Base-by-base conservation (phyloP, 225 moss, liverwort and hornwort genomes). In the Bryum argenteum region DNA sequence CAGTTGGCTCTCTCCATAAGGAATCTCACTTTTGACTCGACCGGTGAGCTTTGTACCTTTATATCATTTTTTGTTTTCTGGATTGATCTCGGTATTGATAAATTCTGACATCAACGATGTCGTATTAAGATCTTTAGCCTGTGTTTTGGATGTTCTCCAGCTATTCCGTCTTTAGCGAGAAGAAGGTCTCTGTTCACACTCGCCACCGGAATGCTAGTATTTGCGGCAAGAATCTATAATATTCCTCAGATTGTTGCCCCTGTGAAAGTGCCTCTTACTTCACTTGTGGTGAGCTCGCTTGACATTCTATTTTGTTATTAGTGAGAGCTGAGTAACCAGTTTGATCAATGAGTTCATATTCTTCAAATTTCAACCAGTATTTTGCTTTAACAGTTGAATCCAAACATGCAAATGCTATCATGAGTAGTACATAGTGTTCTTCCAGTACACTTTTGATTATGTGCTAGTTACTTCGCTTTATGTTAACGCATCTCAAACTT, bases 201-300 rank as follows among this genome's bases (percentile, higher is more conserved):
- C 9, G 89, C 96, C 20, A 88, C 91, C n/a, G 91, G 94, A 54
- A 94, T 97, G 96, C 89, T 97, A 66, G 89, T 90, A 10, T 97
- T 94, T 83, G 90, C 94, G 28, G 94, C 89, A 22, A 91, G 87
- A 75, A 89, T 82, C 5, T 97, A 92, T 72, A 88, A 87, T 51
- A 79, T 89, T 63, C 89, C 94, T 71, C 91, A 94, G 81, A 91
- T 97, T 56, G 78, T 90, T 79, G 83, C 87, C 54, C 88, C 86
- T 54, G 94, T 76, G 21, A 94, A 92, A 82, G 88, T 88, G 19
- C 87, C 96, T 72, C 88, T 97, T 17, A 92, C 90, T 63, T 83
- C 78, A 62, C 56, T 83, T 17, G 87, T 80, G 84, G 96, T 96
- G 65, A 77, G 42, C 23, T 74, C 54, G 16, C 37, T 24, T 54